phyloP scores from a whole-genome alignment of 2,329 filamentous ascomycete genomes.

The Trichoderma atrobrunneum region DNA sequence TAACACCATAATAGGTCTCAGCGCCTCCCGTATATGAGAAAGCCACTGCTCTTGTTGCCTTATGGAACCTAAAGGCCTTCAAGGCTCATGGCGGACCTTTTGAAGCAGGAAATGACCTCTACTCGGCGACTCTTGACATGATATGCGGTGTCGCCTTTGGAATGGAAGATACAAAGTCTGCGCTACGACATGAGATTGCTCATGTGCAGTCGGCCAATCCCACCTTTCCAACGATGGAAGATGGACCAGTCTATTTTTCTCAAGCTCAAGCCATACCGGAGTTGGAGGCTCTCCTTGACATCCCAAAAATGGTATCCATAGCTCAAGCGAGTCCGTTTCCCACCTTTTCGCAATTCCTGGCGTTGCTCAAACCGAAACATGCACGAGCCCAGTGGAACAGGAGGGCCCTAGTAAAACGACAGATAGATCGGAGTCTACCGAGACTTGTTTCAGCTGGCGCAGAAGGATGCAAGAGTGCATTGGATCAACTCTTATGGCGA shows the following conservation, averaged over 20 bases:
- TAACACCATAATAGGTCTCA: constrained; percentile 29
- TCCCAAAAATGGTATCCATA: constrained; percentile 28
- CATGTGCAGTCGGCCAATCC: constrained; percentile 16
- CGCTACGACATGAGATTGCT: constrained; percentile 21
- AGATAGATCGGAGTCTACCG: constrained; percentile 25
- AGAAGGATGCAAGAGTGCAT: constrained; percentile 24
- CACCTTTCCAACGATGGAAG: background rate
- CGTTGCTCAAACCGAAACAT: constrained; percentile 27
- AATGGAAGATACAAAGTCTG: constrained; percentile 24
- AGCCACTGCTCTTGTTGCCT: constrained; percentile 29
- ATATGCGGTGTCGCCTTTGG: constrained; percentile 37
- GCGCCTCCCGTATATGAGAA: constrained; percentile 36
- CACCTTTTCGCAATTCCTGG: constrained; percentile 23
- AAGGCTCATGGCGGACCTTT: constrained; percentile 33
- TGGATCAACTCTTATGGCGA: constrained; percentile 36
- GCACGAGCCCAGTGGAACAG: constrained; percentile 28
- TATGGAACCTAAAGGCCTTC: constrained; percentile 35
- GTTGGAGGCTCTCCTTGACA: constrained; percentile 25
- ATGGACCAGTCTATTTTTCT: constrained; percentile 22
- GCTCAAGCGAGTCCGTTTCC: constrained; percentile 27
- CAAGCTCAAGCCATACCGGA: constrained; percentile 21
- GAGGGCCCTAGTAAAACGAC: constrained; percentile 23
- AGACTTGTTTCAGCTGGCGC: constrained; percentile 20
- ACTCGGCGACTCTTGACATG: constrained; percentile 34
- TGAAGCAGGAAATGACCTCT: constrained; percentile 32